Conservation (phyloP, 1,284 basidiomycete genomes). For the Pseudozyma hubeiensis region DNA sequence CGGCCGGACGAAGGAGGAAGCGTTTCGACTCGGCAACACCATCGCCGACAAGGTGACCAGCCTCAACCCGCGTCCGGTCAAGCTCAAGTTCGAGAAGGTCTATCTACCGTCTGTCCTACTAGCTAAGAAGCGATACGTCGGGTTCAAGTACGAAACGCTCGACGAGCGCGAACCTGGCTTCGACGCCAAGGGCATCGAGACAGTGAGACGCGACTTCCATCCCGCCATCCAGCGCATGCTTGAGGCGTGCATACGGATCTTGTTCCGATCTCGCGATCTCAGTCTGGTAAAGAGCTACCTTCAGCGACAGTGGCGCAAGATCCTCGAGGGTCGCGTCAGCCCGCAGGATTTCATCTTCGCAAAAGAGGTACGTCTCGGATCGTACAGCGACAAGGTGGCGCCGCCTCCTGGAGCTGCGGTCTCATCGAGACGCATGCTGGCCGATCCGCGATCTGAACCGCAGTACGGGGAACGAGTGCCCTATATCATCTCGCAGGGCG, state of each 20-base stretch:
- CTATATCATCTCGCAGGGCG: conserved; percentile 84
- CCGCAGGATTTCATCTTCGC: conserved; percentile 93
- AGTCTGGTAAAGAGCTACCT: conserved; percentile 90
- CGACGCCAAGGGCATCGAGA: conserved; percentile 98
- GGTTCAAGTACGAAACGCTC: conserved; percentile 89
- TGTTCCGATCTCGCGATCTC: conserved; percentile 89
- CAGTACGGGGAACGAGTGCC: conserved; percentile 94
- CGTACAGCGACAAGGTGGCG: conserved; percentile 77
- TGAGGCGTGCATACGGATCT: conserved; percentile 70
- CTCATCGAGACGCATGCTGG: conserved; percentile 79
- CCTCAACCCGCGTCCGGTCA: conserved; percentile 88
- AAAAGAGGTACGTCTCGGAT: conserved; percentile 89
- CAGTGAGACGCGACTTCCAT: conserved; percentile 81
- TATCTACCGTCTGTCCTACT: conserved; percentile 92
- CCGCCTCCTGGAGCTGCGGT: conserved; percentile 92
- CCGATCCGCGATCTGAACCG: conserved; percentile 84
- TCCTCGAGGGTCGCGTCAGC: conserved; percentile 82
- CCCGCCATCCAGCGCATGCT: conserved; percentile 65
- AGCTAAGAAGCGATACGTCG: conserved; percentile 97
- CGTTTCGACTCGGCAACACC: conserved; percentile 89
- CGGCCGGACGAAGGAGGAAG: conserved; percentile 90
- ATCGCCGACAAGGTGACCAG: conserved; percentile 89
- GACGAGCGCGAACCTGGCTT: conserved; percentile 84
- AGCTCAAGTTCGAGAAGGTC: conserved; percentile 98
- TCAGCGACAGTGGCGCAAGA: conserved; percentile 83